These are phyloP conservation scores for Strigomonas culicis DNA, from an alignment of 208 protist species.

Conservation along the genomic window DNA sequence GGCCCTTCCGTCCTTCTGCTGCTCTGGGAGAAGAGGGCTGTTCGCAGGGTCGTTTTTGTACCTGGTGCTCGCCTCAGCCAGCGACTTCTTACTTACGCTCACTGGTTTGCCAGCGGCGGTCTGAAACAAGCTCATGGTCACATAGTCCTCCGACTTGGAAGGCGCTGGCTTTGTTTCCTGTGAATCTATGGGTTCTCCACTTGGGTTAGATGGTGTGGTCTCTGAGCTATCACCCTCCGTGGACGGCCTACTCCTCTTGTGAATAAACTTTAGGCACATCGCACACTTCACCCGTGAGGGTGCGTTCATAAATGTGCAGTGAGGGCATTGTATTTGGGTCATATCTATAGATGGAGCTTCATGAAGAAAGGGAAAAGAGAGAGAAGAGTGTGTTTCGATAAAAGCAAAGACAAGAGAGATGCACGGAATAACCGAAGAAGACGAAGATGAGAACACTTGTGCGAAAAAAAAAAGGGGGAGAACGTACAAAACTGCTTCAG, in stretches of 20 bases:
- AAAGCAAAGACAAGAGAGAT: constrained; percentile 24
- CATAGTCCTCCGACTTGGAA: neutral
- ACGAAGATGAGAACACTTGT: constrained; percentile 11
- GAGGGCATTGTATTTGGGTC: constrained; percentile 33
- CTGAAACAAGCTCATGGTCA: constrained; percentile 23
- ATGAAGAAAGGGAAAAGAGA: too few species aligned
- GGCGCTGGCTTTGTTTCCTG: neutral
- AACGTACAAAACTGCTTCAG: neutral
- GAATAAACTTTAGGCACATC: constrained; percentile 51
- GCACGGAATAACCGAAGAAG: neutral
- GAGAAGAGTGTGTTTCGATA: too few species aligned
- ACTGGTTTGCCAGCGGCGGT: constrained; percentile 23
- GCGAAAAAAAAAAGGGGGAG: constrained; percentile 11
- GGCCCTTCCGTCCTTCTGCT: neutral
- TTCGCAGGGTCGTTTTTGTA: neutral
- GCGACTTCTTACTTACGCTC: neutral
- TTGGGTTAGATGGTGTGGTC: neutral
- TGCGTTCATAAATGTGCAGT: constrained; percentile 67
- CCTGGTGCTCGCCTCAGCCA: neutral
- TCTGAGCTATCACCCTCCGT: neutral
- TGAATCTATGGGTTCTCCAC: neutral
- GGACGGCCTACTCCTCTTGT: constrained; percentile 14
- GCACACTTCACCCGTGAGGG: constrained; percentile 35
- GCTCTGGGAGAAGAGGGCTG: neutral
- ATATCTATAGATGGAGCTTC: constrained; percentile 12